Evolutionary conservation across 129 eudicot species (phyloP).

Genomic region (Saussurea involucrata): DNA sequence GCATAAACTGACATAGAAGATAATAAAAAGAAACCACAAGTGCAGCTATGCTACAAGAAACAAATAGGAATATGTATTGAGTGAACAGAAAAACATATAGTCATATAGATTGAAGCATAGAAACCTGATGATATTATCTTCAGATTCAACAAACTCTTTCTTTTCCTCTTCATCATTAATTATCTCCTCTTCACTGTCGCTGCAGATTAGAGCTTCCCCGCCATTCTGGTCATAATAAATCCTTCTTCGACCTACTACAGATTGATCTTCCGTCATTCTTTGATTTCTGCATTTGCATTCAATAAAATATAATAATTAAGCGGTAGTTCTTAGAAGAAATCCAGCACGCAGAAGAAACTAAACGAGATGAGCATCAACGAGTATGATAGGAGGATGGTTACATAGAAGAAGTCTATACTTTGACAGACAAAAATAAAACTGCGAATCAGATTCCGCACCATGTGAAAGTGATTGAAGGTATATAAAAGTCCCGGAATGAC

Average conservation of each 20-base stretch:
- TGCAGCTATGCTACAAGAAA: not conserved
- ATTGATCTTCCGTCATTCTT: constrained; percentile 82
- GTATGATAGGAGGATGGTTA: not conserved
- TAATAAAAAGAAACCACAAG: not conserved
- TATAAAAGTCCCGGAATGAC: not conserved
- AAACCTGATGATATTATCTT: constrained; percentile 81
- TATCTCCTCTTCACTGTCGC: constrained; percentile 80
- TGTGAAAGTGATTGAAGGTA: not conserved
- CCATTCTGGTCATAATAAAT: constrained; percentile 82
- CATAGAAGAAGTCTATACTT: constrained; percentile 5
- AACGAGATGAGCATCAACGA: not conserved
- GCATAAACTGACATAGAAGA: not conserved
- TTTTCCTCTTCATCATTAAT: constrained; percentile 64
- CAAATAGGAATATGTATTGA: constrained; percentile 12
- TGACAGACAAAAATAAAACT: not conserved
- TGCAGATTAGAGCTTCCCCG: constrained; percentile 69
- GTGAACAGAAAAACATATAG: constrained; percentile 4
- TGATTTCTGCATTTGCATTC: constrained; percentile 56
- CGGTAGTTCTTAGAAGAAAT: not conserved
- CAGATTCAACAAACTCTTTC: constrained; percentile 64
- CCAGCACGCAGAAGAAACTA: constrained; percentile 10
- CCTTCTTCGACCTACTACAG: constrained; percentile 79
- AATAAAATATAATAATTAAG: constrained; percentile 8
- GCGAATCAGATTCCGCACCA: not conserved
- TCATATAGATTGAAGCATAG: constrained; percentile 25